Evolutionary conservation across 2,329 filamentous ascomycete genomes (phyloP).

Genomic region (Hymenoscyphus fraxineus): DNA sequence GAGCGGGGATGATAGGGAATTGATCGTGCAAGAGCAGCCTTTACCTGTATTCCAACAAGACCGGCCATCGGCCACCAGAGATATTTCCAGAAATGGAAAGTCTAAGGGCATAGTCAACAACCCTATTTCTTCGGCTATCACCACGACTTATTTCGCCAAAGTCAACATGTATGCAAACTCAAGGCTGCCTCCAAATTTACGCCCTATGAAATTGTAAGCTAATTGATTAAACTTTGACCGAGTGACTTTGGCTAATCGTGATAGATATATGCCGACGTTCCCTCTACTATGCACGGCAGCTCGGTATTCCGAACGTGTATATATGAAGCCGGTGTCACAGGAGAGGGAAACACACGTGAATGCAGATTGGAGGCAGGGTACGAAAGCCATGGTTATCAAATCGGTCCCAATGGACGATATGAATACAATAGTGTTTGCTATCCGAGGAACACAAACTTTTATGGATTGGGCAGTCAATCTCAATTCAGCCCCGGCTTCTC

Average conservation of each 20-base stretch:
- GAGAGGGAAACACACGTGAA: slow-evolving; percentile 68
- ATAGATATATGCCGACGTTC: slow-evolving; percentile 68
- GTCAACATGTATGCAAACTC: slow-evolving; percentile 78
- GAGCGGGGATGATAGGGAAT: slow-evolving; percentile 50
- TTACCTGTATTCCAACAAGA: slow-evolving; percentile 26
- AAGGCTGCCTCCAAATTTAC: slow-evolving; percentile 62
- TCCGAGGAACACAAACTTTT: slow-evolving; percentile 75
- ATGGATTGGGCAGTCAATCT: slow-evolving; percentile 87
- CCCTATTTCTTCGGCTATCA: slow-evolving; percentile 36
- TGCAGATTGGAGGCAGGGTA: slow-evolving; percentile 68
- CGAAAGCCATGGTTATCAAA: slow-evolving; percentile 83
- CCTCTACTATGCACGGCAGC: slow-evolving; percentile 75
- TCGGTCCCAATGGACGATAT: slow-evolving; percentile 73
- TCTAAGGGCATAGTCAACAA: slow-evolving; percentile 37
- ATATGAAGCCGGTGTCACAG: slow-evolving; percentile 57
- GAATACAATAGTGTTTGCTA: slow-evolving; percentile 77
- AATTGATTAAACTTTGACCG: not conserved
- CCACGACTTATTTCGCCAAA: slow-evolving; percentile 66
- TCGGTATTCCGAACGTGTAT: slow-evolving; percentile 71
- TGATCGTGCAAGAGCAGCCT: slow-evolving; percentile 35
- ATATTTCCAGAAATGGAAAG: slow-evolving; percentile 29
- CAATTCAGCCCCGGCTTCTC: slow-evolving; percentile 62
- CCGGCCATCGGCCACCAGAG: slow-evolving; percentile 14
- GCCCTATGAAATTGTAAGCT: slow-evolving; percentile 62
- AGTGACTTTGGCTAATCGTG: slow-evolving; percentile 9